Evolutionary conservation across 208 protist genomes (phyloP).

Genomic region (Vickermania ingenoplastis): DNA sequence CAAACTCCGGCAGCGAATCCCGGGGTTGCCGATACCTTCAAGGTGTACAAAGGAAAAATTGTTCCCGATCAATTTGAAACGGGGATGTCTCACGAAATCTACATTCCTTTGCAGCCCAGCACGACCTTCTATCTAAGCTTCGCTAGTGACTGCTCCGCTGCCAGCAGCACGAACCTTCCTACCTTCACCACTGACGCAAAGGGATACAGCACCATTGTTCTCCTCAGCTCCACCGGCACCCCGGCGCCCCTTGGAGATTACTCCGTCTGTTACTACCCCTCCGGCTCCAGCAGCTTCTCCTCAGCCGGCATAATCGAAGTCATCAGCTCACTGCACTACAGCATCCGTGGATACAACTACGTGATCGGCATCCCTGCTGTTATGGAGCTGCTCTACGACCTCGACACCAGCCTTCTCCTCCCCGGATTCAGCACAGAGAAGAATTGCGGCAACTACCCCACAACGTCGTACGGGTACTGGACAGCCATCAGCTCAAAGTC

Average conservation of each 20-base stretch:
- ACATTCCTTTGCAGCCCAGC: constrained; percentile 28
- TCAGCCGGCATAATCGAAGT: constrained; percentile 24
- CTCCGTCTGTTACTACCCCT: constrained; percentile 32
- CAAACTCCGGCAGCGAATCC: constrained; percentile 27
- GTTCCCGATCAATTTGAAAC: constrained; percentile 41
- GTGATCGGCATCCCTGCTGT: constrained; percentile 31
- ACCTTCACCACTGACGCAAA: constrained; percentile 37
- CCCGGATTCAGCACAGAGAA: constrained; percentile 37
- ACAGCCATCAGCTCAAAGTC: constrained; percentile 9
- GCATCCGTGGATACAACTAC: constrained; percentile 30
- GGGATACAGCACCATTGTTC: constrained; percentile 29
- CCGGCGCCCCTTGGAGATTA: constrained; percentile 32
- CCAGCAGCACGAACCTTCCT: constrained; percentile 11
- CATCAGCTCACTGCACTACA: constrained; percentile 30
- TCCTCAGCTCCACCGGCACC: constrained; percentile 11
- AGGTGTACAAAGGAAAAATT: constrained; percentile 22
- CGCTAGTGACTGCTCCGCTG: constrained; percentile 13
- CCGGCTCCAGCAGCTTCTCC: neutral
- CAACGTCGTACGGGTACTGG: constrained; percentile 34
- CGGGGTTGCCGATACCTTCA: constrained; percentile 9
- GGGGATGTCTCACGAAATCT: constrained; percentile 23
- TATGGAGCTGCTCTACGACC: constrained; percentile 36
- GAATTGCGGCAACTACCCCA: constrained; percentile 17
- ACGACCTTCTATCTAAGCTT: constrained; percentile 31
- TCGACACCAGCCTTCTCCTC: constrained; percentile 19